phyloP scores from a whole-genome alignment of 73 alveolate species.

The Paramecium pentaurelia region DNA sequence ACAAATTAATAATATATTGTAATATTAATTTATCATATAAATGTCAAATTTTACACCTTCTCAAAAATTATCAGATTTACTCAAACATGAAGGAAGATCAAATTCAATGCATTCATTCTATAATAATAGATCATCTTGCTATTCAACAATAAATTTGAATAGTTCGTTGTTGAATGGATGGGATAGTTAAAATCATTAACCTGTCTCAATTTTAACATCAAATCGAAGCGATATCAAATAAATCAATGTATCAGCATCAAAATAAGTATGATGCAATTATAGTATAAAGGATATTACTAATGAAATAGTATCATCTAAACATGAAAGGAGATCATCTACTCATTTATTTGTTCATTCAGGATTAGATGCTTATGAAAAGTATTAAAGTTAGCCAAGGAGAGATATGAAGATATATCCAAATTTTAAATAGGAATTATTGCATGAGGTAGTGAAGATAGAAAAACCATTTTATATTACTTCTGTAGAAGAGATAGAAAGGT shows the following conservation, averaged over 20 bases:
- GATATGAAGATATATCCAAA: not conserved
- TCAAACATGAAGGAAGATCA: slow-evolving; percentile 9
- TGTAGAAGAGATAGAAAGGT: not conserved
- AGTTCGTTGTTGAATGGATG: not conserved
- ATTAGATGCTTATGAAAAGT: not conserved
- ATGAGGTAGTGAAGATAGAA: not conserved
- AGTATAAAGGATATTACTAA: not conserved
- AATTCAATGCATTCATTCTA: slow-evolving; percentile 9
- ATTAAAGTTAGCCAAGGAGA: not conserved
- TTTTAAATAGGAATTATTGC: not conserved
- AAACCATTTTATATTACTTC: slow-evolving; percentile 12
- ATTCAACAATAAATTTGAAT: not conserved
- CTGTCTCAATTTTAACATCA: not conserved
- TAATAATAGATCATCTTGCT: not conserved
- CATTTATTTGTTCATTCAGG: not conserved
- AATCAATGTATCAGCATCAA: not conserved
- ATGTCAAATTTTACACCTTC: slow-evolving; percentile 7
- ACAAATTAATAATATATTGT: not conserved
- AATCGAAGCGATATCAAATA: not conserved
- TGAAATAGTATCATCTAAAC: not conserved
- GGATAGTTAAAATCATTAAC: not conserved
- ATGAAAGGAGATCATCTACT: not conserved
- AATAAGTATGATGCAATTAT: not conserved
- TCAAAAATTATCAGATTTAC: not conserved
- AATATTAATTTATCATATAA: not conserved